Base-by-base conservation (phyloP, 2,329 filamentous ascomycete species). In the Botrytis aclada region DNA sequence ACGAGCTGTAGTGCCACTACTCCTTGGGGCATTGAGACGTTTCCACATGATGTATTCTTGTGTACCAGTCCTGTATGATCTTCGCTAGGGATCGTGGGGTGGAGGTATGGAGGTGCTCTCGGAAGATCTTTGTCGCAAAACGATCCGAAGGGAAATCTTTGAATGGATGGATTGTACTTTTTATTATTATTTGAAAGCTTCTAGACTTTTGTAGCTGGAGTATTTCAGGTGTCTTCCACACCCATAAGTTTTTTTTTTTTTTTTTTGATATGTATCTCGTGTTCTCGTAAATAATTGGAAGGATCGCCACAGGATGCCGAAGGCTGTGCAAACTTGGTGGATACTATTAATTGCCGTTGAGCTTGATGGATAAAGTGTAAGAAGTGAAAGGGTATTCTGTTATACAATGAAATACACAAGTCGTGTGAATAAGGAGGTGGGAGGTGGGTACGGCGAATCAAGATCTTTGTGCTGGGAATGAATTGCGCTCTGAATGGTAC, bases 41-140 rank as follows among this genome's bases (percentile, higher is more conserved):
- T 87, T 86, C 86, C 86, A 88, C 87, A 89, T 88, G n/a, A 74
- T 82, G 78, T 45, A 60, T 66, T 56, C 20, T 71, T 56, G 63
- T 72, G 71, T 69, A 32, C 62, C 65, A 71, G 56, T 66, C 65
- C 61, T 70, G 77, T 77, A 32, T 78, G 77, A 78, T 76, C 69
- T 56, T 73, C 75, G 72, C 75, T 60, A 65, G 74, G 74, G 34
- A 74, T 43, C 56, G 45, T 62, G 58, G 41, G 43, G 43, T 37
- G 37, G 37, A 37, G 51, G 37, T 29, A 58, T 20, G 29, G 6
- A 56, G 34, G 56, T 32, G 32, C 45, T 64, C 62, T 39, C 66
- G 39, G 58, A 56, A 74, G n/a, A 41, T 56, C 29, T 71, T 51
- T 43, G 34, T 58, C 51, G 47, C 39, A 43, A 72, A 43, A 71